A percentile compares a stretch with the other conserved stretches of the same genome.
phyloP scores from a whole-genome alignment of 352 stramenopile genomes.

The Phytophthora brassicae region DNA sequence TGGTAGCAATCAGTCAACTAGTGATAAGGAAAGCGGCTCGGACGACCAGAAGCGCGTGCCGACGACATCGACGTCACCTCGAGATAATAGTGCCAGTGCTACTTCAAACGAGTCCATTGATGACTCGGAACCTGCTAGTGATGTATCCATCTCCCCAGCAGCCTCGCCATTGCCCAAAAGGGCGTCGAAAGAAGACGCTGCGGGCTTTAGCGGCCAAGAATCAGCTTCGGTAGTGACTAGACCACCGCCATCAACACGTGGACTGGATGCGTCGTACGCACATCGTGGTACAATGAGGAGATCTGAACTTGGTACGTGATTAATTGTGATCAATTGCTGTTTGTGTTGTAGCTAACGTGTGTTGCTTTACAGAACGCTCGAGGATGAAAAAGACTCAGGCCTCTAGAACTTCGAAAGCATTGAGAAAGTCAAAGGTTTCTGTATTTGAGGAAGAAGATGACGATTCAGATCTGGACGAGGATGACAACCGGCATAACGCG shows the following conservation, averaged over 20 bases:
- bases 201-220: conserved; percentile 23
- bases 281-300: conserved; percentile 34
- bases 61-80: conserved; percentile 5
- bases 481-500: conserved; percentile 12
- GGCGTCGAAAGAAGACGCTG: conserved; percentile 33
- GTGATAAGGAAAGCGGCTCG: conserved; percentile 17
- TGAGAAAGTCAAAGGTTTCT: background rate
- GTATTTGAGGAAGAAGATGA: conserved; percentile 16
- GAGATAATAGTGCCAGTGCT: conserved; percentile 36
- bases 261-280: conserved; percentile 28
- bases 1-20: conserved; percentile 22
- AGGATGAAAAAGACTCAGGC: conserved; percentile 27
- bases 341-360: conserved; percentile 13
- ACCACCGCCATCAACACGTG: too few species aligned
- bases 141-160: conserved; percentile 33
- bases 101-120: conserved; percentile 47
- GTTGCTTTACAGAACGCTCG: conserved; percentile 27
- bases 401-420: conserved; percentile 11
- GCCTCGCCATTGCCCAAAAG: conserved; percentile 22
- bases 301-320: conserved; percentile 39
- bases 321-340: background rate
- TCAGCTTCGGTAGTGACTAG: conserved; percentile 13
- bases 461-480: conserved; percentile 26
- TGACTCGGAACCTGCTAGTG: conserved; percentile 39
- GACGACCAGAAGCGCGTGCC: conserved; percentile 18